A percentile compares a stretch with the other conserved stretches of the same genome.
Conservation (phyloP, 176 grass and related monocot species). For the Musa schizocarpa region DNA sequence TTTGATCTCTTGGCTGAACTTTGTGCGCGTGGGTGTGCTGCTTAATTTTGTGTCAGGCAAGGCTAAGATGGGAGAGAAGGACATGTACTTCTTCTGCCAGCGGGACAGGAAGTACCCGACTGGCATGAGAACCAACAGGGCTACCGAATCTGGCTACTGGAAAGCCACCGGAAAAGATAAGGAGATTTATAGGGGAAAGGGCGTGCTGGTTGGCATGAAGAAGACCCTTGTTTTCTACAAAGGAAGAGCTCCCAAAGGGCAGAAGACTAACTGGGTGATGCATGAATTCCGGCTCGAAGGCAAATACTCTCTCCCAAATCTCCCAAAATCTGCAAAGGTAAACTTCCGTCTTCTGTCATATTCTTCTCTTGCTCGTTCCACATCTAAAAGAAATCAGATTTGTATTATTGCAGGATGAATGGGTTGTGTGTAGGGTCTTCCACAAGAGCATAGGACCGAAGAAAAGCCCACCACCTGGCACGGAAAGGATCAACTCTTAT, state of each 20-base stretch:
- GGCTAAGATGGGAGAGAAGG: slow-evolving; percentile 94
- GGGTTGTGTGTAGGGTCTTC: slow-evolving; percentile 82
- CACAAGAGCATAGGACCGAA: slow-evolving; percentile 46
- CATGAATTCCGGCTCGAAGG: slow-evolving; percentile 86
- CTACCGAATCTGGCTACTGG: slow-evolving; percentile 84
- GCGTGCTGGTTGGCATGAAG: slow-evolving; percentile 86
- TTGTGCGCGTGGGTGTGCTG: neutral
- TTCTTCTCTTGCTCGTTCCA: neutral
- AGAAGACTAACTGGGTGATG: slow-evolving; percentile 95
- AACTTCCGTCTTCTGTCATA: neutral
- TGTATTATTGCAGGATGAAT: slow-evolving; percentile 52
- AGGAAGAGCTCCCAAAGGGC: slow-evolving; percentile 69
- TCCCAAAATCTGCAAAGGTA: slow-evolving; percentile 61
- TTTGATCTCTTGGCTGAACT: neutral
- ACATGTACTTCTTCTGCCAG: slow-evolving; percentile 90
- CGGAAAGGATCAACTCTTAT: slow-evolving; percentile 39
- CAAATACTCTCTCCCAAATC: slow-evolving; percentile 25
- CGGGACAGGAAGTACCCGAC: slow-evolving; percentile 96
- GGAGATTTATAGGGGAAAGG: slow-evolving; percentile 59
- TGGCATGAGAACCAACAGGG: slow-evolving; percentile 74
- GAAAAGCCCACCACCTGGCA: slow-evolving; percentile 28
- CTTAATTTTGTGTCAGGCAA: slow-evolving; percentile 22
- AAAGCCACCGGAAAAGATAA: slow-evolving; percentile 98
- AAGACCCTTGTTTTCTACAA: slow-evolving; percentile 99
- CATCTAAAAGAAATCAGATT: neutral